Base-by-base conservation (phyloP, 2,329 filamentous ascomycete species). In the Cytospora chrysosperma region DNA sequence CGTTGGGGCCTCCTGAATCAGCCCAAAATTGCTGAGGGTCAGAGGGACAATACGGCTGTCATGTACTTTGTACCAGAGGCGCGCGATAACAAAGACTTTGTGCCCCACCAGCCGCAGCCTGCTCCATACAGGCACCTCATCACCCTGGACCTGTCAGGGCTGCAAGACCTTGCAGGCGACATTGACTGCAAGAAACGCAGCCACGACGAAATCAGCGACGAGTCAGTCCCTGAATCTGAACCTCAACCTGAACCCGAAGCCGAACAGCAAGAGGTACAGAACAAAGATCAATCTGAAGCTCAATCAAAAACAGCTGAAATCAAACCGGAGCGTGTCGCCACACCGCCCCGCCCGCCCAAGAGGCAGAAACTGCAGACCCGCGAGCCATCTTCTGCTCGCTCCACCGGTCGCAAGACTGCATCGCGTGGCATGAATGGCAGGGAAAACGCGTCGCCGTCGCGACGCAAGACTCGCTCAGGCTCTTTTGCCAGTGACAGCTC, bases 1-100 rank as follows among this genome's bases (percentile, higher is more conserved):
- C 77, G 83, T 66, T 88, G 88, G 70, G 75, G 75, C 56, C 75
- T 74, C 47, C 78, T 84, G 51, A 71, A 88, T 56, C 75, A 78
- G 68, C 73, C 79, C 63, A 84, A 81, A 75, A 88, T 88, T 72
- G 79, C 76, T 65, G 81, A 86, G 67, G 85, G 83, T 60, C 82
- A 81, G 69, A 81, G 79, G 69, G 78, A 82, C 68, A 77, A 83
- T 72, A 76, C 79, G 70, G 78, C 79, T 66, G 78, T 76, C 74
- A 77, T 83, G 67, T 84, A 84, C 73, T 87, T 87, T 72, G 78
- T 81, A 47, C 79, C 80, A 19, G 78, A 78, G 13, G 72, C 78
- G n/a, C 78, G 77, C 37, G 77, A 76, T 70, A 76, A 73, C 67
- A 73, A 72, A 59, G 59, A 64, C 26, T 75, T 76, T 65, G 76